Conservation (phyloP, 2,329 filamentous ascomycete genomes). For the Venturia nashicola region DNA sequence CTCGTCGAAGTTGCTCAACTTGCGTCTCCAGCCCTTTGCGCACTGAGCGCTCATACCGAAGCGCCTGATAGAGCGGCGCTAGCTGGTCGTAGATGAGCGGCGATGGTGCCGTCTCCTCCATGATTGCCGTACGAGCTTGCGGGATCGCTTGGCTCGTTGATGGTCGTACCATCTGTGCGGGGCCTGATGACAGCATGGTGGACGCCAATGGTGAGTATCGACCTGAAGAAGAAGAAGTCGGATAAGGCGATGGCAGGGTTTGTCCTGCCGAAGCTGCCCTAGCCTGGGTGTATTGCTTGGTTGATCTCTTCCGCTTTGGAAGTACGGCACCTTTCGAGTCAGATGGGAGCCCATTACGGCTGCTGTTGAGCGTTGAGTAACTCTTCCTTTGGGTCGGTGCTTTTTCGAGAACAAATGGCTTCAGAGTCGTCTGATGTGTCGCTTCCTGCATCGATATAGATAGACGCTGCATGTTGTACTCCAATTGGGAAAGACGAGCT, state of each 20-base stretch:
- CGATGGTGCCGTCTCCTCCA: not conserved
- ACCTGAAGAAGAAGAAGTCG: not conserved
- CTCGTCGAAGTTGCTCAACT: conserved; percentile 5
- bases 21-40: conserved; percentile 10
- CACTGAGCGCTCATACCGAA: conserved; percentile 10
- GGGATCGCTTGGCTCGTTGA: not conserved
- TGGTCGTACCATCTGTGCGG: conserved; percentile 2
- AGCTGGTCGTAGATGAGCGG: conserved; percentile 7
- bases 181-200: not conserved
- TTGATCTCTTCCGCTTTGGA: not conserved
- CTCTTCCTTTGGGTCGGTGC: not conserved
- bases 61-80: conserved; percentile 9
- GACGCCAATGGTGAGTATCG: not conserved
- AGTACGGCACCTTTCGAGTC: not conserved
- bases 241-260: not conserved
- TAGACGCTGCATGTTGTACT: conserved; percentile 5
- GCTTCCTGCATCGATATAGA: not conserved
- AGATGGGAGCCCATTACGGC: not conserved
- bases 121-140: not conserved
- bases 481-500: conserved; percentile 7
- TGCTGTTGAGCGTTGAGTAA: not conserved
- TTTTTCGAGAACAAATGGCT: conserved; percentile 1
- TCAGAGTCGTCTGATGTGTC: not conserved
- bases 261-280: not conserved
- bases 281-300: not conserved